Base-by-base conservation (phyloP, 2,329 filamentous ascomycete species). In the Fusarium siculi region DNA sequence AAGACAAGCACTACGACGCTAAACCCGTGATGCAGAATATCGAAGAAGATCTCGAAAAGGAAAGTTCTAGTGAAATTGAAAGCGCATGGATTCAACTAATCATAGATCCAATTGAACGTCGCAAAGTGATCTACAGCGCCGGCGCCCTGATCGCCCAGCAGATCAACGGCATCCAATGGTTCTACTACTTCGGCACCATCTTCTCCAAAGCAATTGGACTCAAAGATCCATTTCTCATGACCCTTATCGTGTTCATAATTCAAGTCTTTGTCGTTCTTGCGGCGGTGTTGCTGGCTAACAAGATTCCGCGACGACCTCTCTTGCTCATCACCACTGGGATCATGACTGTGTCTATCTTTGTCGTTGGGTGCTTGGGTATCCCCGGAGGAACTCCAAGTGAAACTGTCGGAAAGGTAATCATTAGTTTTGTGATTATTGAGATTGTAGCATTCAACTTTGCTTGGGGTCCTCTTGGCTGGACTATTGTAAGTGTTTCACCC, bases 81-180 rank as follows among this genome's bases (percentile, higher is more conserved):
- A 81, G 83, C 2, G 78, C 78, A 10, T 86, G 84, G 85, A 52
- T 64, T 16, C 78, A 81, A 9, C 79, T 86, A 4, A 21, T 86
- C 62, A 80, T 73, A 1, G 84, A 87, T 44, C 85, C 84, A 0
- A 78, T 86, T 39, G 85, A 86, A 75, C 79, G 84, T 21, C 81
- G 84, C 36, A 87, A 87, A 74, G 77, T 86, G 18, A 76, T 87
- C 28, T 86, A 82, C 74, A 80, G 81, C 21, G 81, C 80, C 12
- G 85, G 85, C 16, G 84, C 83, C 28, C 77, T 86, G 65, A 79
- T 84, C 43, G 82, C 84, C 5, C 85, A 87, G 72, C 85, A 87
- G 77, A 84, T 87, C 77, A 84, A 84, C 78, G 84, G 85, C 25
- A 86, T 86, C 58, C 82, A 84, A 53, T 86, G 82, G 78, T 85